These are phyloP conservation scores for Trichoderma polysporum DNA, from an alignment of 2,329 filamentous ascomycete species.

Conservation along the genomic window DNA sequence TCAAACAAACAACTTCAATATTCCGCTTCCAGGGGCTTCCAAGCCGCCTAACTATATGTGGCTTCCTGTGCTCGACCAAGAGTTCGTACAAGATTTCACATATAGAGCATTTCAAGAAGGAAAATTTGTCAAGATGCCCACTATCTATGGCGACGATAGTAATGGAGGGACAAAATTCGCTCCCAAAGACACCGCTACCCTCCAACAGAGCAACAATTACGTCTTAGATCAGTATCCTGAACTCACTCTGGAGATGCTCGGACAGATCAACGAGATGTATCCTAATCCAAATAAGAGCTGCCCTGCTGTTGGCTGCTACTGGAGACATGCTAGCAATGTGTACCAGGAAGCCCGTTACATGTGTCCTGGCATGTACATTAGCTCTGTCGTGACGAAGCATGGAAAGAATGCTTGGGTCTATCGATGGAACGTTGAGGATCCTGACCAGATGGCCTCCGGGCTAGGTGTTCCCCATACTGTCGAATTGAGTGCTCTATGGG, in stretches of 20 bases:
- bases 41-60: constrained; percentile 51
- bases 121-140: constrained; percentile 53
- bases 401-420: constrained; percentile 62
- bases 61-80: constrained; percentile 54
- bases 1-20: constrained; percentile 43
- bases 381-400: constrained; percentile 31
- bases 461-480: constrained; percentile 66
- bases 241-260: constrained; percentile 34
- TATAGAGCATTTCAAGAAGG: constrained; percentile 50
- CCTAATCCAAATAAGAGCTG: constrained; percentile 38
- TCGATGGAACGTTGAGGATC: constrained; percentile 66
- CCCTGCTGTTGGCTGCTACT: constrained; percentile 36
- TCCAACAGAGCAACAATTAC: constrained; percentile 34
- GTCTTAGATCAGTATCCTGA: constrained; percentile 38
- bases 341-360: constrained; percentile 39
- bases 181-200: constrained; percentile 33
- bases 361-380: constrained; percentile 37
- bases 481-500: constrained; percentile 67
- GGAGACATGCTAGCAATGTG: constrained; percentile 38
- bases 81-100: constrained; percentile 50
- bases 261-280: constrained; percentile 36
- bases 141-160: constrained; percentile 45
- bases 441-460: constrained; percentile 50
- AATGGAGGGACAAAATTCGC: constrained; percentile 42
- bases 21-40: constrained; percentile 32